Percentiles rank a stretch among this genome's conserved stretches.
Evolutionary conservation across 371 early-diverging fungal genomes (phyloP).

Genomic region (Apophysomyces variabilis): DNA sequence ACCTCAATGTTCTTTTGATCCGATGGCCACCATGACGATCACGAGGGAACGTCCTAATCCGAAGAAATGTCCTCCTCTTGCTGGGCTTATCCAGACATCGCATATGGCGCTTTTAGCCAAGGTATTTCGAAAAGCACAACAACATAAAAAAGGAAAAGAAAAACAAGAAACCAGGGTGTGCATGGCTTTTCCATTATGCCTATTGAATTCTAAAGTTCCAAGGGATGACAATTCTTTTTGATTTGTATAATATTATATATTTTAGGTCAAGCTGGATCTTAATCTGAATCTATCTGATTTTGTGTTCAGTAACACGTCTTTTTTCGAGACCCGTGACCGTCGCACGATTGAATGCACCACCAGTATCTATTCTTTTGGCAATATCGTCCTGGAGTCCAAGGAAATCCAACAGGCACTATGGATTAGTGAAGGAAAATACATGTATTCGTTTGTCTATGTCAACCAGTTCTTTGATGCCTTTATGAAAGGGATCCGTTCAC

Average conservation of each 20-base stretch:
- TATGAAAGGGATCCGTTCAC: conserved; percentile 51
- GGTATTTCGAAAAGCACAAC: conserved; percentile 8
- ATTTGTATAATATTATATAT: not conserved
- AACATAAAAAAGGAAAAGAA: not conserved
- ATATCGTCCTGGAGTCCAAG: conserved; percentile 62
- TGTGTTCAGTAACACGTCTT: conserved; percentile 49
- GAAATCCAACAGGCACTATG: conserved; percentile 59
- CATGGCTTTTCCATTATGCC: too few relatives aligned
- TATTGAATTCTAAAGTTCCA: too few relatives aligned
- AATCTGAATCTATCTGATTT: conserved; percentile 48
- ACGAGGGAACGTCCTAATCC: conserved; percentile 13
- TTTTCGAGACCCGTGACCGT: conserved; percentile 59
- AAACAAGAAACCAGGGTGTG: not conserved
- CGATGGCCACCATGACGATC: conserved; percentile 17
- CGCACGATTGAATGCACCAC: conserved; percentile 64
- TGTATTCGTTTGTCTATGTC: conserved; percentile 59
- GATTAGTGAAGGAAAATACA: conserved; percentile 47
- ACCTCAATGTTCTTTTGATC: conserved; percentile 43
- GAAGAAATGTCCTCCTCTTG: conserved; percentile 42
- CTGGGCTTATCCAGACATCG: conserved; percentile 25
- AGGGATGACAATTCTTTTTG: too few relatives aligned
- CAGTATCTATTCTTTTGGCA: conserved; percentile 67
- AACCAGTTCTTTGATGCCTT: conserved; percentile 67
- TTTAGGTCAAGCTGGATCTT: conserved; percentile 44
- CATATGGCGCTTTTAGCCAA: conserved; percentile 31